Evolutionary conservation across 2,329 filamentous ascomycete genomes (phyloP).

Genomic region (Beauveria asiatica): DNA sequence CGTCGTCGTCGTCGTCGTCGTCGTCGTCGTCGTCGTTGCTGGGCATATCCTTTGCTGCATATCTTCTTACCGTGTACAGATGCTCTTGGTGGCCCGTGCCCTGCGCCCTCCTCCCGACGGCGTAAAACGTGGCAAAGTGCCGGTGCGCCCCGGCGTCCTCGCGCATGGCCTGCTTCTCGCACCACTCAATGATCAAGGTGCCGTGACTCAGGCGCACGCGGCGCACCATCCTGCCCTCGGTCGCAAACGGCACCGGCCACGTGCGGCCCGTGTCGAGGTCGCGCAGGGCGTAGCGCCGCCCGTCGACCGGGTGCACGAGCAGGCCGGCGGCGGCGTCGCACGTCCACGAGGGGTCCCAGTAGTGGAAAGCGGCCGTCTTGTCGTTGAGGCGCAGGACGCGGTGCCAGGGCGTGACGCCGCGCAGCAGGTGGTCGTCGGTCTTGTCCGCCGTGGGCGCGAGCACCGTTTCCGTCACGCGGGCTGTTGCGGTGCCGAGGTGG

Average conservation of each 20-base stretch:
- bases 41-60: neutral
- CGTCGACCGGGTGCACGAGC: constrained; percentile 40
- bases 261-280: constrained; percentile 39
- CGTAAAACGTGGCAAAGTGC: constrained; percentile 53
- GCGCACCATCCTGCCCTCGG: constrained; percentile 40
- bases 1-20: no score
- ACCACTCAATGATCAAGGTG: constrained; percentile 58
- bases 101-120: constrained; percentile 27
- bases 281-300: constrained; percentile 33
- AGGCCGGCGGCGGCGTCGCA: constrained; percentile 44
- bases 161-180: constrained; percentile 39
- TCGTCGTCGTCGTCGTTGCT: neutral
- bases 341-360: constrained; percentile 44
- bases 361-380: constrained; percentile 33
- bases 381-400: constrained; percentile 34
- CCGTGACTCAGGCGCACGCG: constrained; percentile 43
- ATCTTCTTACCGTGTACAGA: neutral
- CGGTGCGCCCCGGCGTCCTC: constrained; percentile 33
- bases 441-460: neutral
- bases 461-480: constrained; percentile 25
- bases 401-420: constrained; percentile 36
- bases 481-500: constrained; percentile 39
- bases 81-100: neutral
- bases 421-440: constrained; percentile 13
- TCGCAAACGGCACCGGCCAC: constrained; percentile 43